Conservation (phyloP, 768 basidiomycete species). For the Boletus fagicola region DNA sequence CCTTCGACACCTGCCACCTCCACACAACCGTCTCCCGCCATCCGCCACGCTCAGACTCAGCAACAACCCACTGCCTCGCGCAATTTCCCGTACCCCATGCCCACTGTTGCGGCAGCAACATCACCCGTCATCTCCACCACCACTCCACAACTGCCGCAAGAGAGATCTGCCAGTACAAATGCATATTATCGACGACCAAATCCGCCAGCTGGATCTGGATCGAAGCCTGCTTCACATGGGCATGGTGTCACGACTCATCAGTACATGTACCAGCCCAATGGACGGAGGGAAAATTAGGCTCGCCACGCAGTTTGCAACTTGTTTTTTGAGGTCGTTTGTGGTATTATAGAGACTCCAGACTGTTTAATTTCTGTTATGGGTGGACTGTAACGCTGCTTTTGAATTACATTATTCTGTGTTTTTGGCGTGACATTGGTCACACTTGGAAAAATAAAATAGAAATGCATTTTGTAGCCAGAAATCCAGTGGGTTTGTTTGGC, state of each 20-base stretch:
- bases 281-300: slow-evolving; percentile 31
- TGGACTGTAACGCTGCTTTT: slow-evolving; percentile 5
- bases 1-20: slow-evolving; percentile 34
- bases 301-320: background rate
- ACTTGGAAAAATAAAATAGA: background rate
- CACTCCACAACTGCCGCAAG: slow-evolving; percentile 37
- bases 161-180: slow-evolving; percentile 31
- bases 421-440: slow-evolving; percentile 25
- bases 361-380: slow-evolving; percentile 5
- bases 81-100: slow-evolving; percentile 67
- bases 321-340: slow-evolving; percentile 12
- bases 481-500: slow-evolving; percentile 23
- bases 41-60: slow-evolving; percentile 32
- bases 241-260: slow-evolving; percentile 36
- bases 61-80: slow-evolving; percentile 27
- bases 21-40: slow-evolving; percentile 36
- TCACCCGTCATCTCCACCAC: slow-evolving; percentile 53
- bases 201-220: slow-evolving; percentile 22
- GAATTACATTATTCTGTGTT: slow-evolving; percentile 17
- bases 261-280: slow-evolving; percentile 49
- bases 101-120: slow-evolving; percentile 61
- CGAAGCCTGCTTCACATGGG: slow-evolving; percentile 25
- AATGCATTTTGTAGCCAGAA: background rate
- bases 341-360: background rate
- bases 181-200: slow-evolving; percentile 57